These are phyloP conservation scores for Ligustrum vulgare DNA, from an alignment of 257 asterid species.

Conservation along the genomic window DNA sequence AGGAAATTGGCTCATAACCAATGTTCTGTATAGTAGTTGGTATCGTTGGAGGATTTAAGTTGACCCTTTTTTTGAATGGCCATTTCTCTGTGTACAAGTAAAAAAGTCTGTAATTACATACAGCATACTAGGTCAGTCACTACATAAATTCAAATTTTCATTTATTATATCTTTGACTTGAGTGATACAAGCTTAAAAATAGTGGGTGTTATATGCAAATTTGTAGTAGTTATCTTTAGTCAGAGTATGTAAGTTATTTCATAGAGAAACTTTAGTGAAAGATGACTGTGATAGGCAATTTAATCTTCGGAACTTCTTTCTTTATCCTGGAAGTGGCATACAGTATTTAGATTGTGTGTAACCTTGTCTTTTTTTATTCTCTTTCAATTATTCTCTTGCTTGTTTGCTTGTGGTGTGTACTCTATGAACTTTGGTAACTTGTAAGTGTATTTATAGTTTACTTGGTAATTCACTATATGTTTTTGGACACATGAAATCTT, in stretches of 20 bases:
- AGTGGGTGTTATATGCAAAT: neutral
- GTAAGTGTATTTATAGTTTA: no score
- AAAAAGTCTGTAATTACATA: neutral
- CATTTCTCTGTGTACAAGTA: neutral
- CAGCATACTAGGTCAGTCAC: neutral
- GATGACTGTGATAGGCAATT: neutral
- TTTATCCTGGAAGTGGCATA: no score
- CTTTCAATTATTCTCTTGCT: no score
- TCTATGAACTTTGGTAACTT: no score
- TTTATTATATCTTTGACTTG: neutral
- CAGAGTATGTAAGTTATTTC: neutral
- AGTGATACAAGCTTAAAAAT: neutral
- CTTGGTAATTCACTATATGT: no score
- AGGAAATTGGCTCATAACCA: neutral
- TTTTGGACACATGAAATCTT: no score
- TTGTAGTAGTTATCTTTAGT: neutral
- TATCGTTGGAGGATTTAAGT: neutral
- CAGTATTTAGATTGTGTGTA: no score
- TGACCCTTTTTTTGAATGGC: neutral
- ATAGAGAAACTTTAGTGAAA: neutral
- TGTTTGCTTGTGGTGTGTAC: no score
- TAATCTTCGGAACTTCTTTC: no score
- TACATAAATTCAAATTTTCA: neutral
- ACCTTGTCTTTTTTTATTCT: no score
- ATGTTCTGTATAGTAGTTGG: neutral